Percentiles rank a stretch among this genome's conserved stretches.
Evolutionary conservation across 768 basidiomycete species (phyloP).

Genomic region (Suillus spraguei): DNA sequence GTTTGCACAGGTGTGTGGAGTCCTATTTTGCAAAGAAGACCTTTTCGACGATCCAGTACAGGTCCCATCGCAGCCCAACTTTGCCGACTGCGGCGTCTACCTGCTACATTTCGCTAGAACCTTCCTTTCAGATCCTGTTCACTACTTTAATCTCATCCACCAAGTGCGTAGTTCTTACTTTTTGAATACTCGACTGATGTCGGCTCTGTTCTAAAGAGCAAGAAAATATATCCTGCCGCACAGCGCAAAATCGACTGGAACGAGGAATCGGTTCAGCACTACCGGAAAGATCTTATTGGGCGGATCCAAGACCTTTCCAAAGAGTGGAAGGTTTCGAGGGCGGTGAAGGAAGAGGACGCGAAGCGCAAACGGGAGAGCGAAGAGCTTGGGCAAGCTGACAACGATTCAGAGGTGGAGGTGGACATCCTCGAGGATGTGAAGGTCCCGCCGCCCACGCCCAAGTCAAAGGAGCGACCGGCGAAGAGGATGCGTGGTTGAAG

Average conservation of each 20-base stretch:
- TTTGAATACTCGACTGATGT: slow-evolving; percentile 4
- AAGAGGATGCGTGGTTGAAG: slow-evolving; percentile 30
- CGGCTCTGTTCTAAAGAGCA: slow-evolving; percentile 23
- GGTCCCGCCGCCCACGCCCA: slow-evolving; percentile 12
- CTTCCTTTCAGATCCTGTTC: slow-evolving; percentile 66
- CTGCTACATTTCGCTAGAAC: slow-evolving; percentile 83
- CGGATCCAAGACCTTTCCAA: slow-evolving; percentile 52
- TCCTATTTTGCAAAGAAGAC: background rate
- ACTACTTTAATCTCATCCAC: slow-evolving; percentile 53
- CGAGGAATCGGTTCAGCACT: slow-evolving; percentile 43
- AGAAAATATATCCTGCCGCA: slow-evolving; percentile 34
- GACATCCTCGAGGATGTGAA: slow-evolving; percentile 38
- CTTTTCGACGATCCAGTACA: slow-evolving; percentile 29
- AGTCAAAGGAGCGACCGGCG: slow-evolving; percentile 15
- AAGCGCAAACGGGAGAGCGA: slow-evolving; percentile 32
- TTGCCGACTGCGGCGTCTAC: slow-evolving; percentile 91
- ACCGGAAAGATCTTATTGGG: slow-evolving; percentile 47
- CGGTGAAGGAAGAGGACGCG: slow-evolving; percentile 36
- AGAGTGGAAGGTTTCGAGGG: slow-evolving; percentile 53
- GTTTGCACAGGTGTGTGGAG: slow-evolving; percentile 50
- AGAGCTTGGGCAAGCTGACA: slow-evolving; percentile 24
- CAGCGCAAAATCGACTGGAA: slow-evolving; percentile 56
- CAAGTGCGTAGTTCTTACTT: slow-evolving; percentile 20
- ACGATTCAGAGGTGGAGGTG: slow-evolving; percentile 40
- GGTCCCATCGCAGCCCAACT: slow-evolving; percentile 91